Percentiles rank a stretch among this genome's conserved stretches.
phyloP scores from a whole-genome alignment of 1,284 basidiomycete species.

The Rhodotorula sp. region DNA sequence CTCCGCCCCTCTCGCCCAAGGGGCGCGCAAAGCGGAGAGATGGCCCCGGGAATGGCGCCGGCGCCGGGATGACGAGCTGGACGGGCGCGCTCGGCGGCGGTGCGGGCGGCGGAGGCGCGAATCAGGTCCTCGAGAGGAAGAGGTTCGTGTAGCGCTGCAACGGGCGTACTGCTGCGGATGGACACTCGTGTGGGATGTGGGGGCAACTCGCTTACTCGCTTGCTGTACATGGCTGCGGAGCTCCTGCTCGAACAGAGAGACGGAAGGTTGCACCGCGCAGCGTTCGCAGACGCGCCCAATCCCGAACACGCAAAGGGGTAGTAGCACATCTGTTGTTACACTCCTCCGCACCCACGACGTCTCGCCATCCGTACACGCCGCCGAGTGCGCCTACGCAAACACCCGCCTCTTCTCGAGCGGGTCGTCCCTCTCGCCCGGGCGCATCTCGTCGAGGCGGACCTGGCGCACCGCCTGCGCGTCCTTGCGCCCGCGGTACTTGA shows the following conservation, averaged over 20 bases:
- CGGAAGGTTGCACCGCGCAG: too few relatives aligned
- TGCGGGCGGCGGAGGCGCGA: background rate
- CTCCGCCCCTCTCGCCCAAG: slow-evolving; percentile 22
- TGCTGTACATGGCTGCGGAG: too few relatives aligned
- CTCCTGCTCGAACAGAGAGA: too few relatives aligned
- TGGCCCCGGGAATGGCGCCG: too few relatives aligned
- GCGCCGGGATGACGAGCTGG: background rate
- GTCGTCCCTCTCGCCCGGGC: slow-evolving; percentile 19
- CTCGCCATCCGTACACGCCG: accelerated
- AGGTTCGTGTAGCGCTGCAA: slow-evolving; percentile 13
- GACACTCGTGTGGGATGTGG: too few relatives aligned
- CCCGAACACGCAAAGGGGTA: too few relatives aligned
- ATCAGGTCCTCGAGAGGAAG: slow-evolving; percentile 16
- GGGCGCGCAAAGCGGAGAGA: background rate
- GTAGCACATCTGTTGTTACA: background rate
- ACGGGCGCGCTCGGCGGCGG: background rate
- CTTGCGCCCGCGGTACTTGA: slow-evolving; percentile 43
- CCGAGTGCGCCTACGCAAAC: slow-evolving; percentile 27
- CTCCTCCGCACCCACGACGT: background rate
- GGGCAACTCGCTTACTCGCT: too few relatives aligned
- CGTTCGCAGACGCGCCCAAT: too few relatives aligned
- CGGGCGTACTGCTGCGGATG: too few relatives aligned
- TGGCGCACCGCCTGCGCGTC: slow-evolving; percentile 38
- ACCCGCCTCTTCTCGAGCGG: slow-evolving; percentile 39
- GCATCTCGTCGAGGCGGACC: slow-evolving; percentile 23